These are phyloP conservation scores for Xylariaceae sp. DNA, from an alignment of 2,329 filamentous ascomycete species.

Conservation along the genomic window DNA sequence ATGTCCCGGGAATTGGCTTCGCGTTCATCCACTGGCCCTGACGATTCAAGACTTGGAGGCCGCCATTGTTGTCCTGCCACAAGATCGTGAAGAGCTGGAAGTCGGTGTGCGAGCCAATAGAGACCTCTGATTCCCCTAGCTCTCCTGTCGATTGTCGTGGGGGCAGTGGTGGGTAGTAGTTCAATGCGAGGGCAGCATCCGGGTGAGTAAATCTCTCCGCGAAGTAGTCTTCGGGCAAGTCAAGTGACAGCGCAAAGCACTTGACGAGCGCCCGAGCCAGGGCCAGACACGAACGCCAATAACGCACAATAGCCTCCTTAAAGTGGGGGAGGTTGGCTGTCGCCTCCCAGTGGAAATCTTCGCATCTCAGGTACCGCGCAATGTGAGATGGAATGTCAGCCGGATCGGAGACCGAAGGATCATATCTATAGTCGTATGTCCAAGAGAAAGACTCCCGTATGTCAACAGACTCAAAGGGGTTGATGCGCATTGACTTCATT, in stretches of 20 bases:
- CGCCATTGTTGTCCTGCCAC: slow-evolving; percentile 39
- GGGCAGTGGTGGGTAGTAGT: slow-evolving; percentile 39
- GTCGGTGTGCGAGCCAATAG: slow-evolving; percentile 44
- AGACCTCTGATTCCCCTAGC: slow-evolving; percentile 26
- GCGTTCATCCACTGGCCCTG: slow-evolving; percentile 42
- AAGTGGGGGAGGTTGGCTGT: slow-evolving; percentile 33
- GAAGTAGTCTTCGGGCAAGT: slow-evolving; percentile 38
- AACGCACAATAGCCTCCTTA: slow-evolving; percentile 33
- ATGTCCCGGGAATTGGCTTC: slow-evolving; percentile 37
- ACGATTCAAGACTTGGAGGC: slow-evolving; percentile 43
- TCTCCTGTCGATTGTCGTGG: slow-evolving; percentile 1
- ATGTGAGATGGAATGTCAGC: slow-evolving; percentile 23
- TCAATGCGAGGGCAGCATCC: slow-evolving; percentile 33
- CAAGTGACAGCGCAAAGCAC: slow-evolving; percentile 38
- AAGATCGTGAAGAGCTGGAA: slow-evolving; percentile 46
- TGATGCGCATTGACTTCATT: slow-evolving; percentile 27
- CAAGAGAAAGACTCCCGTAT: slow-evolving; percentile 35
- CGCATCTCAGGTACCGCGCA: slow-evolving; percentile 18
- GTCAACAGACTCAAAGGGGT: slow-evolving; percentile 27
- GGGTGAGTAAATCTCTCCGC: slow-evolving; percentile 33
- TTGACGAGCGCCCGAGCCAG: slow-evolving; percentile 37
- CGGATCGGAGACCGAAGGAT: slow-evolving; percentile 29
- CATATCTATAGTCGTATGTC: slow-evolving; percentile 31
- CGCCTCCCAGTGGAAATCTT: slow-evolving; percentile 27
- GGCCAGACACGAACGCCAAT: slow-evolving; percentile 34